Base-by-base conservation (phyloP, 495 filamentous ascomycete genomes). In the Podospora anserina region DNA sequence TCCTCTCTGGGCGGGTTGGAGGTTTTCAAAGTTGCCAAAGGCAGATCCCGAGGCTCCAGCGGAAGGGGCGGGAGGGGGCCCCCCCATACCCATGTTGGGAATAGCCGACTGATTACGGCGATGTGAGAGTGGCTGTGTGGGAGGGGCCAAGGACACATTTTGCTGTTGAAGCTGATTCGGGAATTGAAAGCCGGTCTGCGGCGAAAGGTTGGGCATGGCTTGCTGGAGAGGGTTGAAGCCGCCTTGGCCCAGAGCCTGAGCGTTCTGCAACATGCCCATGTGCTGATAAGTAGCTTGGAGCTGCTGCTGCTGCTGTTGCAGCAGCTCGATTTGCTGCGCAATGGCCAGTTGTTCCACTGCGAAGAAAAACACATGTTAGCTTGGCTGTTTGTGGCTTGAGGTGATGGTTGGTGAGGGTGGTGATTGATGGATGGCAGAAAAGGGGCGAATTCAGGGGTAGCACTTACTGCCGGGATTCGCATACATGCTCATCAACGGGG, bases 301-400 rank as follows among this genome's bases (percentile, higher is more conserved):
- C 77, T 98, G 96, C 80, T 98, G 96, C 76, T 99, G 95, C 77
- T 98, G 96, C 78, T 96, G 93, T 81, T 99, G 95, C 72, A 99
- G 87, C 80, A 94, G 85, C 81, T 99, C 94, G 76, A 98, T 97
- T 80, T 99, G 95, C 84, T 98, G 95, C 79, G 97, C 94, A 80
- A 99, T 91, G 76, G 95, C 93, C 73, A 98, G 87, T 89, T 98
- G 96, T 85, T 98, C 95, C 92, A 97, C 92, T 95, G 71, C 34
- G 65, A 55, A 69, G 59, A 70, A 68, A 70, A 66, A 18, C 20
- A 13, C 59, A 34, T 19, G 72, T 81, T 70, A 82, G 81, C 74
- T 16, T 49, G 7, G 39, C 39, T 49, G 39, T 49, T 49, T 11
- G 39, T 61, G 49, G 2, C 34, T 0, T 34, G 53, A 27, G 15